phyloP scores from a whole-genome alignment of 192 early-diverging fungal species.

The Linnemannia schmuckeri region DNA sequence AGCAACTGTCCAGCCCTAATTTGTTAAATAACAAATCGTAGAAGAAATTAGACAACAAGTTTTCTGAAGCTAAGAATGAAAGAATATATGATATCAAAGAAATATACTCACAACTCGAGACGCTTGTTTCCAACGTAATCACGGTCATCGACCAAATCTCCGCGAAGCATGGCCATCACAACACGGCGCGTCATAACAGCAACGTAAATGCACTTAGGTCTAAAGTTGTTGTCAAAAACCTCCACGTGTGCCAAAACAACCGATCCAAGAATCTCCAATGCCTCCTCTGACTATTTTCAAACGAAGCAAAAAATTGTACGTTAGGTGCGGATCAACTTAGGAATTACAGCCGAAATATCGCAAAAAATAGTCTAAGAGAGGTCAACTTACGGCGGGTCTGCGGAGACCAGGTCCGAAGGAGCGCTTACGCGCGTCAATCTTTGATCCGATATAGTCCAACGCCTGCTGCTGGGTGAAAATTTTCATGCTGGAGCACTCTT shows the following conservation, averaged over 20 bases:
- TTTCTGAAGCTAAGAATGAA: too few species aligned
- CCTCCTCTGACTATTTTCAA: constrained; percentile 78
- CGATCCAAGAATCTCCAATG: constrained; percentile 86
- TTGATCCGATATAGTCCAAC: constrained; percentile 87
- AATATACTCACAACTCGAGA: constrained; percentile 84
- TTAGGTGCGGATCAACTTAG: neutral
- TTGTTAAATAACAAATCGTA: neutral
- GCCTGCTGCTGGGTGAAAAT: constrained; percentile 95
- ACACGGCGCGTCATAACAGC: constrained; percentile 95
- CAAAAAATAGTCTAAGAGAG: neutral
- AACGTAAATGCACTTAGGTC: constrained; percentile 92
- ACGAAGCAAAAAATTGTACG: neutral
- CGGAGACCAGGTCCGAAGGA: constrained; percentile 60
- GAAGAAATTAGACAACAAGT: neutral
- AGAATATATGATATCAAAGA: neutral
- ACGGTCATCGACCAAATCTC: constrained; percentile 91
- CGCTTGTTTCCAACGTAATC: constrained; percentile 99
- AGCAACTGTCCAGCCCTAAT: constrained; percentile 92
- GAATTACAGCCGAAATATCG: too few species aligned
- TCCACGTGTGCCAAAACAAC: constrained; percentile 93
- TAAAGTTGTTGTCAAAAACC: constrained; percentile 88
- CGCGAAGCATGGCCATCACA: constrained; percentile 85
- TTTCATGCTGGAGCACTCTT: constrained; percentile 80
- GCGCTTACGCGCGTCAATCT: constrained; percentile 77
- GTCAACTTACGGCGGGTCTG: constrained; percentile 61